A percentile compares a stretch with the other conserved stretches of the same genome.
These are phyloP conservation scores for Apiotrichum laibachii DNA, from an alignment of 1,284 basidiomycete genomes.

Conservation along the genomic window DNA sequence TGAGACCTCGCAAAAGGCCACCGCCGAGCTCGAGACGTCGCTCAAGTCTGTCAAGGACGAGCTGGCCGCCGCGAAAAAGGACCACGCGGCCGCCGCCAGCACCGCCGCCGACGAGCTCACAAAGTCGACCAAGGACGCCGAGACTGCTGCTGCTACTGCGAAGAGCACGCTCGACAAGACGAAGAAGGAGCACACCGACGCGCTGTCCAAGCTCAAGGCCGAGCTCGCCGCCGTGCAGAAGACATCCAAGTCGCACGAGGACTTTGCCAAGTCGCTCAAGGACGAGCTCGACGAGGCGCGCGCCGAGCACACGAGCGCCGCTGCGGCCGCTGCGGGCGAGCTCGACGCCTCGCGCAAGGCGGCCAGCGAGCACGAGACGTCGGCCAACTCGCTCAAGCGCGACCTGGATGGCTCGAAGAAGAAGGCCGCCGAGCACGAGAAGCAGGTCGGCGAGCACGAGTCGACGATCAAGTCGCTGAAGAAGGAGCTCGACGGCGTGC, in stretches of 20 bases:
- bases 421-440: constrained; percentile 9
- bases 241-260: constrained; percentile 5
- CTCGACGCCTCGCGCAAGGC: constrained; percentile 7
- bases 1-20: neutral
- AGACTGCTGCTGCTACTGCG: neutral
- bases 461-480: constrained; percentile 9
- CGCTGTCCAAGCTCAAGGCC: neutral
- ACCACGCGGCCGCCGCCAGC: neutral
- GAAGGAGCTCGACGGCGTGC: constrained; percentile 6
- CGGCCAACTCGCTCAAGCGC: constrained; percentile 3
- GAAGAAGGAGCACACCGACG: constrained; percentile 1
- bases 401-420: constrained; percentile 15
- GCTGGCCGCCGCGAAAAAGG: neutral
- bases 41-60: constrained; percentile 7
- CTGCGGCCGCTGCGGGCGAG: neutral
- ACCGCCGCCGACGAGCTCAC: constrained; percentile 7
- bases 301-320: neutral
- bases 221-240: constrained; percentile 5
- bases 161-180: constrained; percentile 1
- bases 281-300: constrained; percentile 6
- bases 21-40: constrained; percentile 7
- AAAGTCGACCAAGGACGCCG: constrained; percentile 6
- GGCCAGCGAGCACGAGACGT: constrained; percentile 8
- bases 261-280: constrained; percentile 2
- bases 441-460: constrained; percentile 7